phyloP scores from a whole-genome alignment of 2,329 filamentous ascomycete species.

The Aspergillus arachidicola region DNA sequence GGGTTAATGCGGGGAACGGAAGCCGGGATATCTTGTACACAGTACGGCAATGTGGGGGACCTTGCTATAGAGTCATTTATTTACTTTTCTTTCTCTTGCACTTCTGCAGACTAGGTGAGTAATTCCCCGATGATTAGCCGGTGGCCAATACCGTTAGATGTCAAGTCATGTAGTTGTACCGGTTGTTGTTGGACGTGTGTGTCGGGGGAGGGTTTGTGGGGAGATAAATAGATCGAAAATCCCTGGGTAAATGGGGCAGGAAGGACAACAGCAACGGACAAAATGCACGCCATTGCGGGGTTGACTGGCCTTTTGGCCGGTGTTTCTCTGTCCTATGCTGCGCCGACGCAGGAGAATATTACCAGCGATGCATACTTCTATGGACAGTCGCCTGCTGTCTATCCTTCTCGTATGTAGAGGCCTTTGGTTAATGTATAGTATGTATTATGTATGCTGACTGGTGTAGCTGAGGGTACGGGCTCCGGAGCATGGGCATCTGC shows the following conservation, averaged over 20 bases:
- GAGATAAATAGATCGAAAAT: not conserved
- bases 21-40: too few relatives aligned
- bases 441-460: not conserved
- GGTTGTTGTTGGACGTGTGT: not conserved
- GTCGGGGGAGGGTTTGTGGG: not conserved
- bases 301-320: conserved; percentile 12
- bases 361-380: conserved; percentile 27
- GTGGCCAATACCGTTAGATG: not conserved
- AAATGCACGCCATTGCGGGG: conserved; percentile 7
- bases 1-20: conserved; percentile 1
- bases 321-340: conserved; percentile 14
- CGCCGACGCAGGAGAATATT: conserved; percentile 21
- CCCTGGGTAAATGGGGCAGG: not conserved
- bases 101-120: not conserved
- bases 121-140: not conserved
- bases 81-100: too few relatives aligned
- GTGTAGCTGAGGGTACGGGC: conserved; percentile 25
- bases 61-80: not conserved
- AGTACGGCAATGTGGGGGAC: not conserved
- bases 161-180: not conserved
- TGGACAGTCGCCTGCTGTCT: conserved; percentile 27
- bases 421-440: fast-evolving
- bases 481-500: conserved; percentile 40
- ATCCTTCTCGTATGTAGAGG: conserved; percentile 24
- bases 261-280: not conserved